Base-by-base conservation (phyloP, 345 rosid genomes). In the Bruguiera gymnorhiza region DNA sequence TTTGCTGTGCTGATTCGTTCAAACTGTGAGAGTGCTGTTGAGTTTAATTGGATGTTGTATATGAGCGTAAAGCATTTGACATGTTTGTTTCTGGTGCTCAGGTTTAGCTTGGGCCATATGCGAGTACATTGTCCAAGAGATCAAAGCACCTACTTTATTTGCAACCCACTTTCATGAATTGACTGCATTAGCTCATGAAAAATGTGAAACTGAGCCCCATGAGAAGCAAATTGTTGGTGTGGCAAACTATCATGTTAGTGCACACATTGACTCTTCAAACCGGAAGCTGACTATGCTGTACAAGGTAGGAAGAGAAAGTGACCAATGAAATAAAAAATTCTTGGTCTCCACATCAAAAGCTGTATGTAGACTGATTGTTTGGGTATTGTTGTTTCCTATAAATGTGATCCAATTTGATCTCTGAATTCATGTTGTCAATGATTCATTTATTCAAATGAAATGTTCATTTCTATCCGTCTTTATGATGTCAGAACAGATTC, bases 61-160 rank as follows among this genome's bases (percentile, higher is more conserved):
- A 1, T 61, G 5, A 9, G 36, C 36, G 8, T 73, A 24, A n/a
- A 4, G 50, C 36, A 3, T 7, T 23, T 37, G 11, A 6, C 51
- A 66, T 51, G 39, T 61, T 52, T 55, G 34, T 21, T 50, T 50
- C 26, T 53, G 57, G 20, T 56, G 6, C 36, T 55, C 85, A 94
- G 98, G 97, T 81, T 82, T 92, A 70, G 99, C 99, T 6, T 92
- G 99, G 99, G 99, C 96, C 70, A 95, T 95, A 76, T 95, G 99
- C n/a, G 99, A 92, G 84, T 91, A 95, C 84, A 86, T 95, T 70
- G 86, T 90, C 70, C 86, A 88, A 82, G 96, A 77, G 82, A 87
- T 88, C 72, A 88, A 88, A 79, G 96, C 99, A 31, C 98, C 99
- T 19, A 86, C 97, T 13, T 71, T 95, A 71, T 95, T 95, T 67